Evolutionary conservation across 495 filamentous ascomycete genomes (phyloP).

Genomic region (Daldinia decipiens): DNA sequence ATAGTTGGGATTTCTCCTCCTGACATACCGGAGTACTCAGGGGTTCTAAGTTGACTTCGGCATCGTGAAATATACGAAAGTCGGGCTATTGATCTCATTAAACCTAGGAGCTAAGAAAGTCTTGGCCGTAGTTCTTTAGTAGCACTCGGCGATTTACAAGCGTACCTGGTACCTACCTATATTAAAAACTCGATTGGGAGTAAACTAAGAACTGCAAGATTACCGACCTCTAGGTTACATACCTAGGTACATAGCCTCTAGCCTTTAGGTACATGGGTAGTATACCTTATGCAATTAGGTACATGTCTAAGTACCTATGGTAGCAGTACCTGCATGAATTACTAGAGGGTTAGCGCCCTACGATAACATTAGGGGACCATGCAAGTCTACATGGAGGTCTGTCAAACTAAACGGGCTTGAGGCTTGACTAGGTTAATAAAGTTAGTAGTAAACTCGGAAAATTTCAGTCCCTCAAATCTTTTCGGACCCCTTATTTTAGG

Average conservation of each 20-base stretch:
- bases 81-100: slow-evolving; percentile 20
- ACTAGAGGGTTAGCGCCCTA: neutral
- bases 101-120: slow-evolving; percentile 8
- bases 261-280: too few species aligned
- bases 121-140: slow-evolving; percentile 20
- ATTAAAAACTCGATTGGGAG: slow-evolving; percentile 5
- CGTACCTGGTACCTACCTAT: too few species aligned
- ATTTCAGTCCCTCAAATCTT: slow-evolving; percentile 15
- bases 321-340: too few species aligned
- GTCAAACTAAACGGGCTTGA: neutral
- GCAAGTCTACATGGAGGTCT: neutral
- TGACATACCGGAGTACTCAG: neutral
- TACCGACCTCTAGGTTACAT: neutral
- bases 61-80: slow-evolving; percentile 11
- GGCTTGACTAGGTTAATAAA: neutral
- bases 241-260: too few species aligned
- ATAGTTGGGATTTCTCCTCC: slow-evolving; percentile 10
- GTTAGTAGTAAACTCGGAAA: slow-evolving; percentile 25
- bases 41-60: neutral
- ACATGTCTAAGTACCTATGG: too few species aligned
- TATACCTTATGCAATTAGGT: neutral
- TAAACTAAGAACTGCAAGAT: slow-evolving; percentile 15
- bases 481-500: slow-evolving; percentile 9
- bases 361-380: neutral
- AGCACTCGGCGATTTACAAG: slow-evolving; percentile 25